Conservation (phyloP, 495 filamentous ascomycete genomes). For the Arthonia radiata region DNA sequence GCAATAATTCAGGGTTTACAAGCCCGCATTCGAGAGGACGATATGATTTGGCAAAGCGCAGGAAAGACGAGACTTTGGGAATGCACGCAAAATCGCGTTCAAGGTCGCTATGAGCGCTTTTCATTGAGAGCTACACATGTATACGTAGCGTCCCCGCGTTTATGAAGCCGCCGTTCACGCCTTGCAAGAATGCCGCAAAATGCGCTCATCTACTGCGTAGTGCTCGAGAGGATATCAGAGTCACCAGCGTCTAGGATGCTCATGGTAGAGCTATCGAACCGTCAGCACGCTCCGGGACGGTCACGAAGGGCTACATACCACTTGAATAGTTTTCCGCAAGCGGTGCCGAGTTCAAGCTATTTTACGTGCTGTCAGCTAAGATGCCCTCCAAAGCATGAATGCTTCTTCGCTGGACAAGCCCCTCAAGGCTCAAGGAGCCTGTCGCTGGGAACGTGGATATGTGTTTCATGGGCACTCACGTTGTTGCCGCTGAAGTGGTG, state of each 20-base stretch:
- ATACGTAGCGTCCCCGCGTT: too few relatives aligned
- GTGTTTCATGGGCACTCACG: conserved; percentile 33
- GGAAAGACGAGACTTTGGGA: too few relatives aligned
- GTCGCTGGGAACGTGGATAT: conserved; percentile 9
- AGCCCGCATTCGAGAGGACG: too few relatives aligned
- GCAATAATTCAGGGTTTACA: too few relatives aligned
- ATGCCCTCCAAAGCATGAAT: conserved; percentile 68
- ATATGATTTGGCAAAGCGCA: too few relatives aligned
- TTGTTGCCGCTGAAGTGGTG: conserved; percentile 96
- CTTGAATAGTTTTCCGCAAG: conserved; percentile 71
- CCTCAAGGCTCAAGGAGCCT: conserved; percentile 7
- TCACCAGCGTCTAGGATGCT: conserved; percentile 91
- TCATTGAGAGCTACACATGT: too few relatives aligned
- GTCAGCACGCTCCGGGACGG: too few relatives aligned
- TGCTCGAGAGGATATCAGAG: conserved; percentile 74
- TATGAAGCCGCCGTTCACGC: too few relatives aligned
- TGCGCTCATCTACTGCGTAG: conserved; percentile 33
- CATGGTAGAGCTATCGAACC: conserved; percentile 89
- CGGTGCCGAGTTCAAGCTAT: conserved; percentile 90
- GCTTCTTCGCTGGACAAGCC: conserved; percentile 58
- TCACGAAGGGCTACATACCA: too few relatives aligned
- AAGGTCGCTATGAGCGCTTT: too few relatives aligned
- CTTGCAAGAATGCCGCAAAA: too few relatives aligned
- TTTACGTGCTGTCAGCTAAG: conserved; percentile 12
- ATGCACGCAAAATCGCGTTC: too few relatives aligned